Conservation (phyloP, 805 yeast genomes). For the Saccharomycopsis amapae region DNA sequence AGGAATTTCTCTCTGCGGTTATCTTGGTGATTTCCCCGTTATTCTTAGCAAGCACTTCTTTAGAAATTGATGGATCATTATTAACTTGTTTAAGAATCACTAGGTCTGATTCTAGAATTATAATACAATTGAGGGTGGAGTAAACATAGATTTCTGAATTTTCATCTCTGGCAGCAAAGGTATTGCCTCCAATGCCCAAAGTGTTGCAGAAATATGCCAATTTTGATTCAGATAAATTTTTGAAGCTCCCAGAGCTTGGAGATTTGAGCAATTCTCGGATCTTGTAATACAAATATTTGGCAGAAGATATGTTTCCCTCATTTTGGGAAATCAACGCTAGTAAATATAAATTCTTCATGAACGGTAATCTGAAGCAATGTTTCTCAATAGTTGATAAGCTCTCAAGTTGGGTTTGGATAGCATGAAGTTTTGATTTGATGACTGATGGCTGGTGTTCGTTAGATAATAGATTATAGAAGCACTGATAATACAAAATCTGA, state of each 20-base stretch:
- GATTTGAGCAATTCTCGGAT: background rate
- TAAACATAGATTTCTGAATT: slow-evolving; percentile 14
- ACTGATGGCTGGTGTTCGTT: slow-evolving; percentile 1
- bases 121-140: slow-evolving; percentile 8
- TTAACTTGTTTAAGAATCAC: background rate
- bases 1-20: slow-evolving; percentile 9
- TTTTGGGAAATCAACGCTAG: slow-evolving; percentile 14
- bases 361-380: slow-evolving; percentile 10
- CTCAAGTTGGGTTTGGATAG: slow-evolving; percentile 3
- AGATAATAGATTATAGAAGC: slow-evolving; percentile 6
- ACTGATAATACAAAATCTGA: slow-evolving; percentile 16
- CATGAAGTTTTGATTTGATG: background rate
- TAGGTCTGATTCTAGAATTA: slow-evolving; percentile 9
- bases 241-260: background rate
- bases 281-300: slow-evolving; percentile 5
- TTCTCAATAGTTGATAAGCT: slow-evolving; percentile 8
- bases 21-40: background rate
- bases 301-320: slow-evolving; percentile 10
- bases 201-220: slow-evolving; percentile 5
- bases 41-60: background rate
- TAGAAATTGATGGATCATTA: background rate
- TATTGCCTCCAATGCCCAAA: slow-evolving; percentile 5
- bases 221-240: slow-evolving; percentile 1
- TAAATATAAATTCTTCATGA: slow-evolving; percentile 13
- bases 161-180: background rate